Conservation (phyloP, 73 alveolate genomes). For the Paramecium sonneborni region DNA sequence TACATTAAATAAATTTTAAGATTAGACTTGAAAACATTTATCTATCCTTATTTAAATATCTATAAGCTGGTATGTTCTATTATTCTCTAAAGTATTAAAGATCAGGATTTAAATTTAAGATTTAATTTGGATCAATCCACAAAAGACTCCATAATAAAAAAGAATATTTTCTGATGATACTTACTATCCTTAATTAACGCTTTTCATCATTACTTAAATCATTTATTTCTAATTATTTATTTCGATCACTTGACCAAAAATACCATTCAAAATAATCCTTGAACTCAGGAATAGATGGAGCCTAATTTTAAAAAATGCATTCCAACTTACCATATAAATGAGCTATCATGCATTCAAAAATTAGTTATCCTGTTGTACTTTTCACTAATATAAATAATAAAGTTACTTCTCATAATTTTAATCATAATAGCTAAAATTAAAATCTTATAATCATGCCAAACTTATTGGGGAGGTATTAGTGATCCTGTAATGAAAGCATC, state of each 20-base stretch:
- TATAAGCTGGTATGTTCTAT: neutral
- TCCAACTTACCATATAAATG: neutral
- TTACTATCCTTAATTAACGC: neutral
- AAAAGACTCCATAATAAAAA: neutral
- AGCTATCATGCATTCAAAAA: neutral
- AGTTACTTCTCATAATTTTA: slow-evolving; percentile 3
- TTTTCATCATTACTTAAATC: neutral
- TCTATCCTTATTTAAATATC: slow-evolving; percentile 5
- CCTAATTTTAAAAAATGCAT: neutral
- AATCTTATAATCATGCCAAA: slow-evolving; percentile 6
- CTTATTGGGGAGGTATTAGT: neutral
- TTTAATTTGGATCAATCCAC: slow-evolving; percentile 38
- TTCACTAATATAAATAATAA: neutral
- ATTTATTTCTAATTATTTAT: neutral
- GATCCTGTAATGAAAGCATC: slow-evolving; percentile 1
- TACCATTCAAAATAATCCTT: neutral
- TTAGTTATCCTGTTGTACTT: neutral
- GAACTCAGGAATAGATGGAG: neutral
- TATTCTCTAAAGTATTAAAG: neutral
- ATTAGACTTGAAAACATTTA: neutral
- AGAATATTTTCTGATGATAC: neutral
- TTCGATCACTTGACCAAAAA: slow-evolving; percentile 1
- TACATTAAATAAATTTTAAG: neutral
- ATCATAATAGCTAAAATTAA: neutral
- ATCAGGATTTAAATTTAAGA: neutral